These are phyloP conservation scores for Globisporangium heterothallicum DNA, from an alignment of 352 stramenopile genomes.

Conservation along the genomic window DNA sequence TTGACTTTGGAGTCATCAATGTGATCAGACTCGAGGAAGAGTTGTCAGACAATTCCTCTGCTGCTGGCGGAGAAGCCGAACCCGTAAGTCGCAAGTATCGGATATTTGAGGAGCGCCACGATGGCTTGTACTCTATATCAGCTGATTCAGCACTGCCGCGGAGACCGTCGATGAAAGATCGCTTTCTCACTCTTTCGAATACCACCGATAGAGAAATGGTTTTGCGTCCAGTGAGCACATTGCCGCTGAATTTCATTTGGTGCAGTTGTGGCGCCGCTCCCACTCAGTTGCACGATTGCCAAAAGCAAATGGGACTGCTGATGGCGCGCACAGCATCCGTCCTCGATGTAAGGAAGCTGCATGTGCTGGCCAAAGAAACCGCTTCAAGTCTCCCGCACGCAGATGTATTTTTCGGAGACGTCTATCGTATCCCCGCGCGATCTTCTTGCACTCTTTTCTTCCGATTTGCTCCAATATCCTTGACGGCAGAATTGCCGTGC, in stretches of 20 bases:
- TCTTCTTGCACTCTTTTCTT: conserved; percentile 48
- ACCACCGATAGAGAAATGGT: conserved; percentile 41
- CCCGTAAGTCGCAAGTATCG: conserved; percentile 44
- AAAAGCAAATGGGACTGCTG: conserved; percentile 10
- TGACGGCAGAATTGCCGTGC: conserved; percentile 33
- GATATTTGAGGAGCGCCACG: conserved; percentile 38
- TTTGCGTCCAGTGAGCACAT: conserved; percentile 63
- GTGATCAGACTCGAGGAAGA: conserved; percentile 74
- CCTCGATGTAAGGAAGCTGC: conserved; percentile 23
- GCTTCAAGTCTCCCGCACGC: conserved; percentile 6
- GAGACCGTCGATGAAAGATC: conserved; percentile 8
- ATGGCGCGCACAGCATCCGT: conserved; percentile 25
- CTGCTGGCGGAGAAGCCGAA: conserved; percentile 27
- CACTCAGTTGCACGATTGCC: conserved; percentile 5
- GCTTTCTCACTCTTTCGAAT: conserved; percentile 52
- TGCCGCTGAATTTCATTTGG: conserved; percentile 66
- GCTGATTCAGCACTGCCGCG: conserved; percentile 4
- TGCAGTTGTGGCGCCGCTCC: conserved; percentile 12
- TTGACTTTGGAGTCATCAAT: conserved; percentile 62
- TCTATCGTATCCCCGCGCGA: conserved; percentile 40
- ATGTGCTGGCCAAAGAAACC: conserved; percentile 1
- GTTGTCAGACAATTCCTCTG: conserved; percentile 25
- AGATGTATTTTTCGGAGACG: conserved; percentile 47
- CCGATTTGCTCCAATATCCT: conserved; percentile 65
- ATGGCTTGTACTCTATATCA: background rate